Conservation (phyloP, 306 rosid species). For the Cucurbita ficifolia region DNA sequence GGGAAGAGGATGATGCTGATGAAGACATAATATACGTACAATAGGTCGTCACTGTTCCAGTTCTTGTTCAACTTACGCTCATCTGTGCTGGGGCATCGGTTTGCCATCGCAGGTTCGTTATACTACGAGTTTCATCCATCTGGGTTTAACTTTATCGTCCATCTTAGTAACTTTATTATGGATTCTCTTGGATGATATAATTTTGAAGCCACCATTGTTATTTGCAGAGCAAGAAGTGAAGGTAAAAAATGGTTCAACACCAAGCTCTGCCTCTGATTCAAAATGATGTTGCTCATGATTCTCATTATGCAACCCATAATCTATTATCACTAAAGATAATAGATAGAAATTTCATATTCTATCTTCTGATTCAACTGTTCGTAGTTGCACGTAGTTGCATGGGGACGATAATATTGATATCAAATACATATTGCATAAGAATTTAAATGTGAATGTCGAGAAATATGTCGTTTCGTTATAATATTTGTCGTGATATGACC, state of each 20-base stretch:
- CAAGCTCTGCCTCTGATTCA: neutral
- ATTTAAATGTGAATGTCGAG: neutral
- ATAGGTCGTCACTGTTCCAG: slow-evolving; percentile 18
- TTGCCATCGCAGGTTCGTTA: slow-evolving; percentile 29
- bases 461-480: neutral
- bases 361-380: neutral
- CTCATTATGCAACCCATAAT: neutral
- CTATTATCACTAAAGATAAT: neutral
- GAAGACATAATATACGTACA: slow-evolving; percentile 65
- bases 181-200: neutral
- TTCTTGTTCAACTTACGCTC: slow-evolving; percentile 6
- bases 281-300: neutral
- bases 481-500: neutral
- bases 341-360: neutral
- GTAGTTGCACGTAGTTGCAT: neutral
- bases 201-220: neutral
- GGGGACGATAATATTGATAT: neutral
- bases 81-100: slow-evolving; percentile 5
- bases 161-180: too few species aligned
- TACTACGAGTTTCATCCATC: neutral
- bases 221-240: neutral
- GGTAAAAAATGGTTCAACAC: neutral
- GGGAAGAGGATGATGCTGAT: slow-evolving; percentile 60
- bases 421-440: neutral
- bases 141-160: neutral